Evolutionary conservation across 352 stramenopile species (phyloP).

Genomic region (Hyaloperonospora arabidopsidis): DNA sequence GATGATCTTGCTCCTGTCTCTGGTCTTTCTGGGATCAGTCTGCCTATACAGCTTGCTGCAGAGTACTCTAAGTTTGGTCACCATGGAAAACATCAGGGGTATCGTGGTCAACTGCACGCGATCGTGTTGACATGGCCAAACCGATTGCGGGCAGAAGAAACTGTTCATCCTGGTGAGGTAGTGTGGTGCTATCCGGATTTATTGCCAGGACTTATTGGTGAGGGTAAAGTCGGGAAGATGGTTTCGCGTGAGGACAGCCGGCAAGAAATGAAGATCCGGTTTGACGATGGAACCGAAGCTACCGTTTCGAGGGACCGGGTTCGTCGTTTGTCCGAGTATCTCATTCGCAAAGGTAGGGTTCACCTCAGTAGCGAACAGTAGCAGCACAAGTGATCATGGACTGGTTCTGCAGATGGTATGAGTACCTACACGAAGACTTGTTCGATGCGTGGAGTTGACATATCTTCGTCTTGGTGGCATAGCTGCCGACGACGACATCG

Average conservation of each 20-base stretch:
- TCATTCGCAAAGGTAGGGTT: conserved; percentile 32
- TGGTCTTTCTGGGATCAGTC: conserved; percentile 29
- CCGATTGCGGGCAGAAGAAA: conserved; percentile 17
- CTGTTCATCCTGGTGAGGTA: conserved; percentile 26
- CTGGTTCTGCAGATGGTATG: not conserved
- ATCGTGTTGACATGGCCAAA: conserved; percentile 43
- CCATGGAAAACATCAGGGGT: conserved; percentile 29
- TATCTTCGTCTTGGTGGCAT: no score
- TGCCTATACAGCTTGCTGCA: conserved; percentile 39
- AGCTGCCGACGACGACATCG: no score
- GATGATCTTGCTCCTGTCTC: conserved; percentile 34
- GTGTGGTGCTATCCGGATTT: conserved; percentile 30
- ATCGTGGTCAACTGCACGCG: conserved; percentile 27
- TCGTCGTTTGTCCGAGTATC: conserved; percentile 32
- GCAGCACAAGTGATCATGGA: not conserved
- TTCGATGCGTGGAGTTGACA: no score
- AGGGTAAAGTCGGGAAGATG: conserved; percentile 31
- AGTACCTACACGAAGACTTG: no score
- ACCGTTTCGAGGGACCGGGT: conserved; percentile 18
- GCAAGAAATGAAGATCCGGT: conserved; percentile 24
- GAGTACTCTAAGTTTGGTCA: conserved; percentile 37
- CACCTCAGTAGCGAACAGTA: conserved; percentile 18
- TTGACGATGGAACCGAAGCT: conserved; percentile 11
- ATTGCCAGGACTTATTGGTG: not conserved
- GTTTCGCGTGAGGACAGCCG: conserved; percentile 14